Evolutionary conservation across 768 basidiomycete genomes (phyloP).

Genomic region (Paxillus ammoniavirescens): DNA sequence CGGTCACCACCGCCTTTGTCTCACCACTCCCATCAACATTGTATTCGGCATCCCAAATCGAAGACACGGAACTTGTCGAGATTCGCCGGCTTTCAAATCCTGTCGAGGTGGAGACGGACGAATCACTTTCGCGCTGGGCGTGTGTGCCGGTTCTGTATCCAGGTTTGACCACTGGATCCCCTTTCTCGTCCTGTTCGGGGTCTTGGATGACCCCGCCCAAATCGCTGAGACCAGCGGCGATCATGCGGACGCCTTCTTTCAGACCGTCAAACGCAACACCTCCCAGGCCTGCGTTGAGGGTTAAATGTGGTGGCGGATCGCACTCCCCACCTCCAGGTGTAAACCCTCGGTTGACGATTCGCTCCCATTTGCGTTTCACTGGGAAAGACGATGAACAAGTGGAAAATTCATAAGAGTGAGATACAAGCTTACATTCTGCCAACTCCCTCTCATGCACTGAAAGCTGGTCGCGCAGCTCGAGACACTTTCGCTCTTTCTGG

Average conservation of each 20-base stretch:
- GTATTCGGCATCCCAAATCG: conserved; percentile 36
- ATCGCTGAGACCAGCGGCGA: conserved; percentile 46
- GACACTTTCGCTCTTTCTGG: conserved; percentile 81
- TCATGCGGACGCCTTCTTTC: conserved; percentile 61
- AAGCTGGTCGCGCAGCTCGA: conserved; percentile 77
- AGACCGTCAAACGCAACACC: conserved; percentile 50
- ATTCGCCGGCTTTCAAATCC: conserved; percentile 32
- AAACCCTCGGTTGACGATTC: conserved; percentile 68
- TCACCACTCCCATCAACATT: not conserved
- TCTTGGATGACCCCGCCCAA: conserved; percentile 23
- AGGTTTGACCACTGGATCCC: not conserved
- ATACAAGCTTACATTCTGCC: conserved; percentile 46
- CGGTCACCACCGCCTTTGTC: not conserved
- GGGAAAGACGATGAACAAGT: not conserved
- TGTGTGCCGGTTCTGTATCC: not conserved
- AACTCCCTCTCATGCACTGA: conserved; percentile 72
- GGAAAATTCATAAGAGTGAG: not conserved
- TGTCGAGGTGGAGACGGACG: conserved; percentile 27
- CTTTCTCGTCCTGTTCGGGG: not conserved
- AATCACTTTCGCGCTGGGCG: conserved; percentile 18
- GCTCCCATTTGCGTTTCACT: conserved; percentile 86
- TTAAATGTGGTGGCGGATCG: conserved; percentile 5
- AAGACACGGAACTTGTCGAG: conserved; percentile 48
- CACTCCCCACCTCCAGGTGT: conserved; percentile 25
- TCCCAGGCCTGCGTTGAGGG: conserved; percentile 9